Evolutionary conservation across 805 yeast species (phyloP), one percentile per base, ranked within the genome.

Genomic region (Pichia paraexigua): DNA sequence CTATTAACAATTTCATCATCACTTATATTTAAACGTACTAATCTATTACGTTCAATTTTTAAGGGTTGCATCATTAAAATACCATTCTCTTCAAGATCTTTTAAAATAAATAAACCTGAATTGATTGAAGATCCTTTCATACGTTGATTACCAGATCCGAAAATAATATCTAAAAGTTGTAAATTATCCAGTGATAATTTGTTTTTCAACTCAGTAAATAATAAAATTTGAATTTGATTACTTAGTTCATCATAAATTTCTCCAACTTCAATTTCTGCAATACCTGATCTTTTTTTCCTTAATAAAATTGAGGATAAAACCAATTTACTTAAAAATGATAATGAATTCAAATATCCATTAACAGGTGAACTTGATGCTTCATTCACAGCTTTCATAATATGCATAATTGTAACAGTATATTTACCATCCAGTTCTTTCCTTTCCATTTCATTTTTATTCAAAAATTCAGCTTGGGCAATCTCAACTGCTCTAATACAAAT

Each of bases 401-500:
- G 95, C 12, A 74, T 71, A 21, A 89, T 86, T 32, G 79, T 79
- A 8, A 90, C 91, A 5, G 77, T 69, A 53, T 75, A 80, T 2
- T 69, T 62, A 12, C 75, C 76, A 18, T 66, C 69, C 8, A 62
- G 56, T 35, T 56, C 45, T 35, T 59, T 55, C 42, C 62, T 54
- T 50, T 58, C 66, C 12, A 60, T 64, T 22, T 61, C 58, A 1
- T 61, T 52, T 35, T 69, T 66, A 40, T 63, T 60, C 61, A 74
- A 60, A 60, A 74, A 79, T 53, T 83, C 86, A 35, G 68, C 61
- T 61, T 88, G 95, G 0, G 96, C 96, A 30, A 91, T 73, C 62
- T 89, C 97, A 9, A 91, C 85, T 0, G 97, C 97, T 52, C 97
- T 72, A 40, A 91, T 76, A 62, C 97, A 86, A 24, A 94, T 86